Base-by-base conservation (phyloP, 352 stramenopile genomes). In the Phytophthora nicotianae region DNA sequence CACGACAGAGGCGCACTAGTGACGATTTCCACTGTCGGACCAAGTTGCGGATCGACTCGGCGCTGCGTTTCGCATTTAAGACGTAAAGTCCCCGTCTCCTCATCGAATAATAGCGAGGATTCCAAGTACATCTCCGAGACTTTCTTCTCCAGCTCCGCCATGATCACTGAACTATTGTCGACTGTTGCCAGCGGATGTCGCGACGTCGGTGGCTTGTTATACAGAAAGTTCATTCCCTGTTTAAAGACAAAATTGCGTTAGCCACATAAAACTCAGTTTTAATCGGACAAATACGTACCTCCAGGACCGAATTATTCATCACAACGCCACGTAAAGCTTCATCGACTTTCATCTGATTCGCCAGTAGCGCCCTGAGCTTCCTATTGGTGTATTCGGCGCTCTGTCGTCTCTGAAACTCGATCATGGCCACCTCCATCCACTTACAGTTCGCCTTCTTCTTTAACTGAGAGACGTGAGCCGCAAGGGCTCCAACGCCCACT, bases 391-490 rank as follows among this genome's bases (percentile, higher is more conserved):
- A 19, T 33, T 74, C 65, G 1, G 61, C 37, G 11, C 40, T 38
- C n/a, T 69, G 60, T 23, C 69, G 65, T 19, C 61, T 58, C 11
- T 59, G 54, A 6, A 68, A 50, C 38, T 77, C 58, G 11, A 65
- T 33, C 19, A 35, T 32, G 11, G 64, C 65, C 43, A 72, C 4
- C 23, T 74, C 29, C 46, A 62, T 62, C 69, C 64, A 74, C 23
- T 51, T 63, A 32, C 11, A 29, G 2, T 58, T 35, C 4, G 56
- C 63, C 40, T 56, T 45, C 1, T 29, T 35, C 40, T 59, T 71
- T 2, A 62, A 20, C 4, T 67, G 50, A 26, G 32, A 32, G 14
- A 20, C 57, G 26, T 71, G 63, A 1, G 20, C 27, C 47, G 38
- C 49, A 1, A 62, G 10, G 2, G 50, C 63, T n/a, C 17, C 29